These are phyloP conservation scores for Hirsutella minnesotensis DNA, from an alignment of 2,329 filamentous ascomycete genomes.

Conservation along the genomic window DNA sequence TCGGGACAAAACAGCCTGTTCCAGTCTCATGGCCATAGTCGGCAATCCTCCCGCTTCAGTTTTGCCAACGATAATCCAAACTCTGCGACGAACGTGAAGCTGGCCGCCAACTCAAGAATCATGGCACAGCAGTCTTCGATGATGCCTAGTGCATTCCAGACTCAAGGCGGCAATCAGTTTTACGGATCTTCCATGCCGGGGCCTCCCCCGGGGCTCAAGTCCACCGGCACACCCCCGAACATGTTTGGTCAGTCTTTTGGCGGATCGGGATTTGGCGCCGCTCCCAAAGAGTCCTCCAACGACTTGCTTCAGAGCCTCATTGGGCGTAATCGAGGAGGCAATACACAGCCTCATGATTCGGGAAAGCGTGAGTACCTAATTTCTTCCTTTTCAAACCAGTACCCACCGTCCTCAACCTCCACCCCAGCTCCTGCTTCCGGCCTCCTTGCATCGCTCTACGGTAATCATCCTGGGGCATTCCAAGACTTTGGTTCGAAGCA, in stretches of 20 bases:
- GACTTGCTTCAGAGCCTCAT: slow-evolving; percentile 70
- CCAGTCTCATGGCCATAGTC: slow-evolving; percentile 56
- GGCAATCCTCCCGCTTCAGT: slow-evolving; percentile 77
- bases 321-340: slow-evolving; percentile 54
- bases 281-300: slow-evolving; percentile 57
- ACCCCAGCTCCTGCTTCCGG: slow-evolving; percentile 81
- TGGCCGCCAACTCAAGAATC: slow-evolving; percentile 65
- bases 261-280: slow-evolving; percentile 52
- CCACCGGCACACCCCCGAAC: slow-evolving; percentile 83
- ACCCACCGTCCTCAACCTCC: slow-evolving; percentile 69
- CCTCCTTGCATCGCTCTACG: slow-evolving; percentile 86
- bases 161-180: slow-evolving; percentile 55
- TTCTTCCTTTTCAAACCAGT: slow-evolving; percentile 83
- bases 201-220: slow-evolving; percentile 89
- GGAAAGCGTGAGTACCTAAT: slow-evolving; percentile 98
- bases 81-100: slow-evolving; percentile 49
- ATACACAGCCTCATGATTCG: slow-evolving; percentile 65
- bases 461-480: slow-evolving; percentile 71
- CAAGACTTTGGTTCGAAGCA: slow-evolving; percentile 92
- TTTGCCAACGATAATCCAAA: slow-evolving; percentile 65
- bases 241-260: slow-evolving; percentile 92
- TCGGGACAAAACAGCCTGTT: slow-evolving; percentile 34
- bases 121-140: slow-evolving; percentile 82
- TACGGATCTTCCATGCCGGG: slow-evolving; percentile 81
- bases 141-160: slow-evolving; percentile 58